These are phyloP conservation scores for Durotheca rogersii DNA, from an alignment of 495 filamentous ascomycete genomes.

Conservation along the genomic window DNA sequence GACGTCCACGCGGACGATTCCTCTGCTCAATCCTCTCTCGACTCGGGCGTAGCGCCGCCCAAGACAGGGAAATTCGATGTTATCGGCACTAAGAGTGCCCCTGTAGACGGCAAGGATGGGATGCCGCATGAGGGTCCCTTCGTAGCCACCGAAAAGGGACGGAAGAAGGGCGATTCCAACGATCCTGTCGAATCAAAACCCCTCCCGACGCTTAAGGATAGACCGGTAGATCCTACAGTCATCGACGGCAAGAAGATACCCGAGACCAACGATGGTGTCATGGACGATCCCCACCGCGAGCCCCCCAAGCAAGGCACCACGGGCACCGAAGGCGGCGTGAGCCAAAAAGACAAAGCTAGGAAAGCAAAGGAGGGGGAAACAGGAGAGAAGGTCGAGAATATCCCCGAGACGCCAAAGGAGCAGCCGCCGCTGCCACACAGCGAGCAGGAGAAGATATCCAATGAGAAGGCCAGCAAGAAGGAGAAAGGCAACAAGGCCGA, in stretches of 20 bases:
- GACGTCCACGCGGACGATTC: slow-evolving; percentile 20
- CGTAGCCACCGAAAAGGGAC: slow-evolving; percentile 64
- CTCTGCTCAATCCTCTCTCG: slow-evolving; percentile 30
- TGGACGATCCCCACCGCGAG: slow-evolving; percentile 76
- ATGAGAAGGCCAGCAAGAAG: slow-evolving; percentile 42
- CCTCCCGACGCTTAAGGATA: slow-evolving; percentile 47
- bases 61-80: slow-evolving; percentile 44
- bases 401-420: slow-evolving; percentile 79
- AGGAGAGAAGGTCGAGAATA: slow-evolving; percentile 65
- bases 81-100: slow-evolving; percentile 78
- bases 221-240: slow-evolving; percentile 46
- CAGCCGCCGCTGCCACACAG: slow-evolving; percentile 77
- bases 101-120: slow-evolving; percentile 93
- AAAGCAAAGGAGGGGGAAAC: slow-evolving; percentile 60
- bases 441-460: slow-evolving; percentile 61
- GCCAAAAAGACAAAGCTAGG: slow-evolving; percentile 74
- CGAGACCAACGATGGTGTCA: slow-evolving; percentile 80
- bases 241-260: slow-evolving; percentile 71
- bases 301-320: slow-evolving; percentile 81
- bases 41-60: slow-evolving; percentile 25
- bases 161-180: slow-evolving; percentile 38
- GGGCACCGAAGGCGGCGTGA: slow-evolving; percentile 83
- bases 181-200: slow-evolving; percentile 47
- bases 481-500: slow-evolving; percentile 45
- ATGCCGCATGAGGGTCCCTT: slow-evolving; percentile 91